These are phyloP conservation scores for Ganoderma sinense DNA, from an alignment of 1,284 basidiomycete species.

Conservation along the genomic window DNA sequence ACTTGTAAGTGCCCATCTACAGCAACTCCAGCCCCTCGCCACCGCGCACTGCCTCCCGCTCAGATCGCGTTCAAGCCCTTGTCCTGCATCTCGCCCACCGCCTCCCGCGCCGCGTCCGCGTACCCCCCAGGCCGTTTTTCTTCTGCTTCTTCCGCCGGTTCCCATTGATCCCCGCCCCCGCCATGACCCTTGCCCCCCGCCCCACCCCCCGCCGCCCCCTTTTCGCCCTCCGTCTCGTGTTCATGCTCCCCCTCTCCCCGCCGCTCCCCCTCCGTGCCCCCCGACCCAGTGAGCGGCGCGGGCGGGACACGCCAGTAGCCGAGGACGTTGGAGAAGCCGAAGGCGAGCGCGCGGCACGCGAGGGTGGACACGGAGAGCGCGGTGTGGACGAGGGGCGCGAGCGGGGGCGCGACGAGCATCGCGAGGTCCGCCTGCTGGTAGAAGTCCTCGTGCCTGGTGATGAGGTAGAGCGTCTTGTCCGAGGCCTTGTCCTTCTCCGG, in stretches of 20 bases:
- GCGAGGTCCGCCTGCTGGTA: constrained; percentile 66
- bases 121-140: not conserved
- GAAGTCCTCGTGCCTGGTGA: constrained; percentile 65
- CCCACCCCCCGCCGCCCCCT: not conserved
- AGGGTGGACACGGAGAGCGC: constrained; percentile 36
- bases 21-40: not conserved
- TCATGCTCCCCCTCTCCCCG: not conserved
- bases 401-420: constrained; percentile 56
- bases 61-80: not conserved
- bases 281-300: too few species aligned
- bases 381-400: constrained; percentile 50
- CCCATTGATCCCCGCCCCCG: not conserved
- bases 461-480: constrained; percentile 48
- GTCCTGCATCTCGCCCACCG: constrained; percentile 3
- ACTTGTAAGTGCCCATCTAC: not conserved
- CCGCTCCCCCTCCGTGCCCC: not conserved
- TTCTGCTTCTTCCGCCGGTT: not conserved
- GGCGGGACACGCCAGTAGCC: not conserved
- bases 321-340: constrained; percentile 3
- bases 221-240: not conserved
- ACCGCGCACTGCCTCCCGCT: not conserved
- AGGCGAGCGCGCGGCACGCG: not conserved
- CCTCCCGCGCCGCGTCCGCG: not conserved
- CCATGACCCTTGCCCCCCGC: not conserved
- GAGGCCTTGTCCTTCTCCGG: constrained; percentile 40